phyloP scores from a whole-genome alignment of 2,329 filamentous ascomycete species.

The Colletotrichum sp. region DNA sequence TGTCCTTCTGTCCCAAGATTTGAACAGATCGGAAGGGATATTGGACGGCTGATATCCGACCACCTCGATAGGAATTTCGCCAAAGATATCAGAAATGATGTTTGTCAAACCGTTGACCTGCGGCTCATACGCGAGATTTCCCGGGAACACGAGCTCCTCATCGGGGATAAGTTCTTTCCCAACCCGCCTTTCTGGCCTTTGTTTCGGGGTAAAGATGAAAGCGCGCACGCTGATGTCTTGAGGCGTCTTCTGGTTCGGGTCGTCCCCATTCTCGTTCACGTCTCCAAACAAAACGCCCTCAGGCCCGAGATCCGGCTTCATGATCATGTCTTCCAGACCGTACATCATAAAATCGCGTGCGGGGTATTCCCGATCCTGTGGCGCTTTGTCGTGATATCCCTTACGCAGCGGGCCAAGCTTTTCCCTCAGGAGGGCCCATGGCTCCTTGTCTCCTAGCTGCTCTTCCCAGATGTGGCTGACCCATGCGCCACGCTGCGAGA shows the following conservation, averaged over 20 bases:
- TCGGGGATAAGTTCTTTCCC: not conserved
- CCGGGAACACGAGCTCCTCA: not conserved
- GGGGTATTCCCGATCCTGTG: not conserved
- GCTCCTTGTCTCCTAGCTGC: not conserved
- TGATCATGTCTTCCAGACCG: not conserved
- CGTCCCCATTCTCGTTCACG: not conserved
- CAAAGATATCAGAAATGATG: not conserved
- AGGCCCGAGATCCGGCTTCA: not conserved
- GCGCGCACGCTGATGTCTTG: not conserved
- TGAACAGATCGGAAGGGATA: not conserved
- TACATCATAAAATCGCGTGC: not conserved
- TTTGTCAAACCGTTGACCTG: not conserved
- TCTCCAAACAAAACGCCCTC: not conserved
- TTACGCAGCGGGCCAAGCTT: not conserved
- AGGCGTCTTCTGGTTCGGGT: not conserved
- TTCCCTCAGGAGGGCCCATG: not conserved
- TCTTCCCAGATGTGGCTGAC: constrained; percentile 5
- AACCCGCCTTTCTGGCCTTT: not conserved
- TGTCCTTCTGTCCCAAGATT: not conserved
- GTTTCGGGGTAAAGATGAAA: not conserved
- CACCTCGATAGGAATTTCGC: not conserved
- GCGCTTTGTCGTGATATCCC: not conserved
- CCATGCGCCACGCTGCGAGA: constrained; percentile 3
- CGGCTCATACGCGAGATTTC: not conserved
- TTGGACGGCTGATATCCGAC: not conserved